A percentile compares a stretch with the other conserved stretches of the same genome.
phyloP scores from a whole-genome alignment of 2,329 filamentous ascomycete genomes.

The Eutypa lata region DNA sequence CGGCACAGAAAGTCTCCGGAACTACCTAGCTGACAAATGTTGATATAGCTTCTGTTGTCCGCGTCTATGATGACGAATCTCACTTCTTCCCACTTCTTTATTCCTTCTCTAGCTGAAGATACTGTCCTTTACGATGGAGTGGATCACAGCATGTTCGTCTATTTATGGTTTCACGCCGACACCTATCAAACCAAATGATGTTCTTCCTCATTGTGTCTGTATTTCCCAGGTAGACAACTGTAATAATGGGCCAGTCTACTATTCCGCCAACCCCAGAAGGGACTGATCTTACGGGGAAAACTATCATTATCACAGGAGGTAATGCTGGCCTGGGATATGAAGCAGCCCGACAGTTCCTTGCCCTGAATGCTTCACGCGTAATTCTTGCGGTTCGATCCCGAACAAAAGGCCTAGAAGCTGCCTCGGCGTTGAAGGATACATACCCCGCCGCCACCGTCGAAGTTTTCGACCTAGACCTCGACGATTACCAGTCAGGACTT shows the following conservation, averaged over 20 bases:
- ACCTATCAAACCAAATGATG: no score
- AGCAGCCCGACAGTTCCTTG: slow-evolving; percentile 5
- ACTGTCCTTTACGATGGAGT: no score
- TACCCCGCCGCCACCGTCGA: slow-evolving; percentile 4
- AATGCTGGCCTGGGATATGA: slow-evolving; percentile 6
- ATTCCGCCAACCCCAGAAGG: slow-evolving; percentile 5
- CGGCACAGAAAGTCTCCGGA: no score
- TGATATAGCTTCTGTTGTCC: no score
- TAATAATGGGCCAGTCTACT: slow-evolving; percentile 2
- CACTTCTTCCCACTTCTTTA: no score
- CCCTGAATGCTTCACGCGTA: slow-evolving; percentile 4
- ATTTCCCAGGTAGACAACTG: no score
- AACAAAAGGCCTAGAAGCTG: slow-evolving; percentile 2
- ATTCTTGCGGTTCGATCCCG: slow-evolving; percentile 5
- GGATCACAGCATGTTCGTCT: no score
- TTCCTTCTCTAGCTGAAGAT: no score
- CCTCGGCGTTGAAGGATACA: slow-evolving; percentile 1
- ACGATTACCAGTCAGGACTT: slow-evolving; percentile 4
- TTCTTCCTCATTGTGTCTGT: no score
- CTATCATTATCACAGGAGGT: slow-evolving; percentile 6
- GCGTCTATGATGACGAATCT: no score
- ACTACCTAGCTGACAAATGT: no score
- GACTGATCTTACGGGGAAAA: slow-evolving; percentile 6
- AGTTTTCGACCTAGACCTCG: slow-evolving; percentile 5
- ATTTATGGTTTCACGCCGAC: no score